Evolutionary conservation across 1,284 basidiomycete genomes (phyloP).

Genomic region (Somion occarium): DNA sequence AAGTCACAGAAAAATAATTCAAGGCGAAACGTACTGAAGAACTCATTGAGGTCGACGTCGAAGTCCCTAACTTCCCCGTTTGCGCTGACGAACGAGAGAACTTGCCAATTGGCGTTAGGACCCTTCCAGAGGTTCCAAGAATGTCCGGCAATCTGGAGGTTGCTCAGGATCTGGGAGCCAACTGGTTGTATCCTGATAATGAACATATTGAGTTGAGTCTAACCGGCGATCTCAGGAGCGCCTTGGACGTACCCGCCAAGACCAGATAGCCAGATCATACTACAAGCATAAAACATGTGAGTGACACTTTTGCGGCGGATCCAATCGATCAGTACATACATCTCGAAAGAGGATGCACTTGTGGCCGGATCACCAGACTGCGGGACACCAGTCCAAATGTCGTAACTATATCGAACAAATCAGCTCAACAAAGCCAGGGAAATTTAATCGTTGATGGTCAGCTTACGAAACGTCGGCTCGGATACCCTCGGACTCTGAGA

Average conservation of each 20-base stretch:
- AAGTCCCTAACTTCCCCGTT: constrained; percentile 47
- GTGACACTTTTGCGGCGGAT: neutral
- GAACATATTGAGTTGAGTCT: no score
- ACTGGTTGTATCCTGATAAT: constrained; percentile 45
- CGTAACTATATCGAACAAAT: constrained; percentile 38
- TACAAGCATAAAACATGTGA: constrained; percentile 15
- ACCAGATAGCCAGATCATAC: constrained; percentile 61
- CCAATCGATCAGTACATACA: constrained; percentile 31
- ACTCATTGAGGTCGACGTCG: constrained; percentile 48
- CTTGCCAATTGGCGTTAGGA: constrained; percentile 52
- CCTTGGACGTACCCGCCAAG: constrained; percentile 40
- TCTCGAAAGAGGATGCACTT: constrained; percentile 46
- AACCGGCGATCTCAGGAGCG: neutral
- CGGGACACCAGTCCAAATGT: constrained; percentile 49
- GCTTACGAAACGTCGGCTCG: constrained; percentile 51
- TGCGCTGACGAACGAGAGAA: constrained; percentile 50
- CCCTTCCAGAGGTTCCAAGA: constrained; percentile 56
- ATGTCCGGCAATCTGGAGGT: constrained; percentile 41
- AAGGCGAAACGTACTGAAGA: constrained; percentile 41
- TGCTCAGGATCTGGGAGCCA: constrained; percentile 42
- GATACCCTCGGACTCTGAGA: constrained; percentile 38
- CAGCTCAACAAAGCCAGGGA: no score
- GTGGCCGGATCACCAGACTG: constrained; percentile 42
- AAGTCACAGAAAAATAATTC: neutral
- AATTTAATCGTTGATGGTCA: neutral